Base-by-base conservation (phyloP, 2,329 filamentous ascomycete genomes). In the Xylariaceae sp. region DNA sequence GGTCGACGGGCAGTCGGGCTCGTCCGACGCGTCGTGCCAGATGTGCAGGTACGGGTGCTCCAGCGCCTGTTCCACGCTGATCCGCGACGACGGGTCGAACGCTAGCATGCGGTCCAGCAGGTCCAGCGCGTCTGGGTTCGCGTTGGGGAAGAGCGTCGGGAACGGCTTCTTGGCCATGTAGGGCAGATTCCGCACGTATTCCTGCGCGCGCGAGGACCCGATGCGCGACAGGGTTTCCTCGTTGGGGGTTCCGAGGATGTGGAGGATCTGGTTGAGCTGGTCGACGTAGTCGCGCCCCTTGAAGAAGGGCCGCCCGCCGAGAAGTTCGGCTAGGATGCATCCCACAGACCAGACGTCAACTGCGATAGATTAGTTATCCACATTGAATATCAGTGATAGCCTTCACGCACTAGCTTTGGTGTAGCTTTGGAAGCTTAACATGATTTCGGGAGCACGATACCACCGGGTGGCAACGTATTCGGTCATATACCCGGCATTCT, bases 401-500 rank as follows among this genome's bases (percentile, higher is more conserved):
- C n/a, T 50, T 32, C 7, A 93, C 93, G 54, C 86, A 98, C 95
- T 99, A 67, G 95, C 95, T 91, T 99, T 99, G 70, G 95, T 99
- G 77, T 99, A 99, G 80, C 92, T 97, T 77, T 98, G 93, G 85
- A 99, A 99, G 80, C 92, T 97, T 75, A 99, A 80, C 95, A 99
- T 99, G 68, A 99, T 99, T 76, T 99, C 95, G 4, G 95, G 95
- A 2, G 95, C 95, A 77, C 83, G 81, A 70, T 86, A 99, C 95
- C 95, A 99, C 79, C 95, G 85, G 50, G 95, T 99, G 48, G 95
- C 95, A 53, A 99, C 95, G 71, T 99, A 99, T 77, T 99, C 95
- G 10, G 95, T 99, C 95, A 99, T 98, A 77, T 98, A 99, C 20
- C 95, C 95, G 18, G 95, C 95, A 73, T 98, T 98, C 78, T 99